Percentiles rank a stretch among this genome's conserved stretches.
These are phyloP conservation scores for Neocucurbitaria cava DNA, from an alignment of 2,329 filamentous ascomycete species.

Conservation along the genomic window DNA sequence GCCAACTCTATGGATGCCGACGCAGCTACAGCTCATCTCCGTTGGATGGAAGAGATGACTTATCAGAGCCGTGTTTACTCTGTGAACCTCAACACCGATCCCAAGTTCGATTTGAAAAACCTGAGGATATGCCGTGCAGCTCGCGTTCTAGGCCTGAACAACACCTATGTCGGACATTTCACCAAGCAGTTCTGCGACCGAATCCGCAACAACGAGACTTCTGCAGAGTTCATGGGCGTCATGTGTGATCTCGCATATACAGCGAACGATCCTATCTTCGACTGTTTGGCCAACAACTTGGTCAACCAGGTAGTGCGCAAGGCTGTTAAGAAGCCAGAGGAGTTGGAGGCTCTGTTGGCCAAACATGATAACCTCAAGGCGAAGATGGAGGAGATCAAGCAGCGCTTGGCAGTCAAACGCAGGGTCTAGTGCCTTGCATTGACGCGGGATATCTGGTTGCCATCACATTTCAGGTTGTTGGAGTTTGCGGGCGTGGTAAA, in stretches of 20 bases:
- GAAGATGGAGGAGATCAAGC: constrained; percentile 15
- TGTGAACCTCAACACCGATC: constrained; percentile 21
- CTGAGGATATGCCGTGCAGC: constrained; percentile 32
- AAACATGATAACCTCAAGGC: constrained; percentile 10
- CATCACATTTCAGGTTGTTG: too few species aligned
- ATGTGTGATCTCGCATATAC: constrained; percentile 22
- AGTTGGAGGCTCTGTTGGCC: constrained; percentile 8
- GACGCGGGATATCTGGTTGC: too few species aligned
- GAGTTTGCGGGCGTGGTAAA: too few species aligned
- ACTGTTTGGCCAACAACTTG: constrained; percentile 38
- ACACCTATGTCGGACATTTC: constrained; percentile 41
- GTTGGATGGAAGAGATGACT: constrained; percentile 37
- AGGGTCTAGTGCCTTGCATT: background rate
- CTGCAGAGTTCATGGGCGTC: constrained; percentile 22
- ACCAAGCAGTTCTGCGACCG: constrained; percentile 38
- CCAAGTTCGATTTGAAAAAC: constrained; percentile 27
- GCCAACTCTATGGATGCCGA: constrained; percentile 22
- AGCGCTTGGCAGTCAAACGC: background rate
- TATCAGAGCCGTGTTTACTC: constrained; percentile 31
- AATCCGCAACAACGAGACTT: constrained; percentile 23
- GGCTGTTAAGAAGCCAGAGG: background rate
- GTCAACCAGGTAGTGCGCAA: constrained; percentile 10
- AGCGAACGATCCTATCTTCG: constrained; percentile 35
- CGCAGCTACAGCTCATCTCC: constrained; percentile 21
- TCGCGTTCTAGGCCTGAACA: constrained; percentile 33